A percentile compares a stretch with the other conserved stretches of the same genome.
Conservation (phyloP, 441 rosid species). For the Brassica balearica region DNA sequence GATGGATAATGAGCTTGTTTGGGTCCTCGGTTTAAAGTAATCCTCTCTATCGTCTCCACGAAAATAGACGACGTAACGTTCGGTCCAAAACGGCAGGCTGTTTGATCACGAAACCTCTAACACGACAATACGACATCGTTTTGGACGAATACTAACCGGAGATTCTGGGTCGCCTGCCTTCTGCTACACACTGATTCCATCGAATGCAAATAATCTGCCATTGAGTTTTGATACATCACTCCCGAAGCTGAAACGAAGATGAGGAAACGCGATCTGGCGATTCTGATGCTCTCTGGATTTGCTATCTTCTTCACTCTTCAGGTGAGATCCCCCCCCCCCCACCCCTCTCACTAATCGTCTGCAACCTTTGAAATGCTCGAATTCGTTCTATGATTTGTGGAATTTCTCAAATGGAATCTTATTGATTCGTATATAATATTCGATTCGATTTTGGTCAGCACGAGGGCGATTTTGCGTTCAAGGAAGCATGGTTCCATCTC, state of each 20-base stretch:
- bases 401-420: constrained; percentile 4
- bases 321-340: constrained; percentile 47
- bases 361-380: not conserved
- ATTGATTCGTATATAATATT: not conserved
- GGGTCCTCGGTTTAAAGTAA: constrained; percentile 10
- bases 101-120: not conserved
- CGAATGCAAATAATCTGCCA: constrained; percentile 38
- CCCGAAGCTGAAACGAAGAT: constrained; percentile 40
- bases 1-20: constrained; percentile 1
- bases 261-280: constrained; percentile 99
- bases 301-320: constrained; percentile 98
- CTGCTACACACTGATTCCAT: constrained; percentile 13
- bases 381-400: not conserved
- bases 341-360: not conserved
- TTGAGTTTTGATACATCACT: constrained; percentile 20
- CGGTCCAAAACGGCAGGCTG: constrained; percentile 31
- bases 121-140: constrained; percentile 20
- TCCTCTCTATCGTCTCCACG: not conserved
- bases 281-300: constrained; percentile 93
- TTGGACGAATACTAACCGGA: not conserved
- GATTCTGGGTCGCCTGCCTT: not conserved
- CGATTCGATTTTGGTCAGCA: constrained; percentile 51
- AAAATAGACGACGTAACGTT: constrained; percentile 19
- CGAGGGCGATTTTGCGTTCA: constrained; percentile 97
- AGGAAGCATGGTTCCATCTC: constrained; percentile 94